These are phyloP conservation scores for Cucumis melo DNA, from an alignment of 306 rosid species.

Conservation along the genomic window DNA sequence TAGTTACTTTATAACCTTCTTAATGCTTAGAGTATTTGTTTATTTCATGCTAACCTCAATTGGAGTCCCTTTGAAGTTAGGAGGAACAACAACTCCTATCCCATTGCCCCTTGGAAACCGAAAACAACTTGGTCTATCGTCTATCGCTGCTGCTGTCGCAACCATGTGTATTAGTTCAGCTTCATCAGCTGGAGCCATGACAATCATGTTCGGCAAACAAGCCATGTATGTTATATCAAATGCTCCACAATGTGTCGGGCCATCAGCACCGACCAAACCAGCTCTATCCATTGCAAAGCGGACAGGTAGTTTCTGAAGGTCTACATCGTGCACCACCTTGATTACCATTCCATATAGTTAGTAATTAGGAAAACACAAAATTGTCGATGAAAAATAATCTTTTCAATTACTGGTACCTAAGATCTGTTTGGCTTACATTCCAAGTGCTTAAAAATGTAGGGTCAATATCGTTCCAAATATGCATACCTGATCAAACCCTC, in stretches of 20 bases:
- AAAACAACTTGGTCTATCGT: slow-evolving; percentile 93
- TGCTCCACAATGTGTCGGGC: slow-evolving; percentile 96
- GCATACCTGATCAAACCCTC: slow-evolving; percentile 88
- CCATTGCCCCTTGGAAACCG: slow-evolving; percentile 94
- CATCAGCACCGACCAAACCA: slow-evolving; percentile 93
- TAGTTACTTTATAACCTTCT: neutral
- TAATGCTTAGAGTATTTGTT: neutral
- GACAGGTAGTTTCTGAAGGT: slow-evolving; percentile 81
- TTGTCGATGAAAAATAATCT: neutral
- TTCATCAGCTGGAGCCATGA: slow-evolving; percentile 96
- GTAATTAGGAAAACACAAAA: neutral
- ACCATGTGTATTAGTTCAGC: slow-evolving; percentile 94
- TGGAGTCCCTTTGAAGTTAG: slow-evolving; percentile 53
- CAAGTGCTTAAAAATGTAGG: too few species aligned
- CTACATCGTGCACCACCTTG: slow-evolving; percentile 88
- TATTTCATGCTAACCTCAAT: slow-evolving; percentile 48
- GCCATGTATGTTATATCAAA: slow-evolving; percentile 90
- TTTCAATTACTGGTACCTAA: neutral
- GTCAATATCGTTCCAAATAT: neutral
- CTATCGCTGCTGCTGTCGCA: slow-evolving; percentile 74
- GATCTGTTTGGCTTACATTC: too few species aligned
- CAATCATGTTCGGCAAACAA: slow-evolving; percentile 93
- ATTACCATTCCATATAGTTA: neutral
- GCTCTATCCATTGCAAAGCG: slow-evolving; percentile 89
- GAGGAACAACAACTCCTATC: slow-evolving; percentile 52